Conservation (phyloP, 2,329 filamentous ascomycete genomes). For the Talaromyces funiculosus region DNA sequence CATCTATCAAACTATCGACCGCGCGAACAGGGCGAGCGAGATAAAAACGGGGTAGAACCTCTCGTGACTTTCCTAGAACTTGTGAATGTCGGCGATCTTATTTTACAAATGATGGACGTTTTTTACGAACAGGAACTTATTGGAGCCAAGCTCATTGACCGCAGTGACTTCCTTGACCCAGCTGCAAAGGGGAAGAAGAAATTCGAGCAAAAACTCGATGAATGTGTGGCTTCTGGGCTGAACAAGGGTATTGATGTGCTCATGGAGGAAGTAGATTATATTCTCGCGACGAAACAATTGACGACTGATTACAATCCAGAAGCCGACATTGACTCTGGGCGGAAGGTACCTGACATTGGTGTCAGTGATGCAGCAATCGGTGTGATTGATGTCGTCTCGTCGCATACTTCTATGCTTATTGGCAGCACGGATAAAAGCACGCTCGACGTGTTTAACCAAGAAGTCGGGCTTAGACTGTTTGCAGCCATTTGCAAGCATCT, state of each 20-base stretch:
- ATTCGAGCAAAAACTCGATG: slow-evolving; percentile 97
- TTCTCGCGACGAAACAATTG: slow-evolving; percentile 80
- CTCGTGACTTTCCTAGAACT: slow-evolving; percentile 94
- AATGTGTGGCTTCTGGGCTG: slow-evolving; percentile 87
- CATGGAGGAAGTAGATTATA: slow-evolving; percentile 96
- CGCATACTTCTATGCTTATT: slow-evolving; percentile 86
- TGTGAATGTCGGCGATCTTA: slow-evolving; percentile 95
- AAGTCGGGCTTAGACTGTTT: slow-evolving; percentile 90
- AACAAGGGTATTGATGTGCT: slow-evolving; percentile 98
- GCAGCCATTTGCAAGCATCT: slow-evolving; percentile 92
- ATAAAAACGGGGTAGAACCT: slow-evolving; percentile 71
- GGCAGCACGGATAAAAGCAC: slow-evolving; percentile 97
- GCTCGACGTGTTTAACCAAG: slow-evolving; percentile 96
- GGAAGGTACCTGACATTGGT: slow-evolving; percentile 44
- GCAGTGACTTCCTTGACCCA: slow-evolving; percentile 89
- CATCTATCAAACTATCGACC: slow-evolving; percentile 91
- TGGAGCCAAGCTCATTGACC: slow-evolving; percentile 73
- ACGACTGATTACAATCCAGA: slow-evolving; percentile 86
- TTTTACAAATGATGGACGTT: slow-evolving; percentile 97
- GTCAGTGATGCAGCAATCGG: slow-evolving; percentile 72
- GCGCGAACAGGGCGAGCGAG: slow-evolving; percentile 60
- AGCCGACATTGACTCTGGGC: slow-evolving; percentile 29
- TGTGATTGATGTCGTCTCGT: slow-evolving; percentile 77
- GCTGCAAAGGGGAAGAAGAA: slow-evolving; percentile 94
- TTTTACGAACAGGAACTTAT: slow-evolving; percentile 96